Evolutionary conservation across 78 protist species (phyloP), one percentile per base, ranked within the genome.

Genomic region (Guillardia theta): DNA sequence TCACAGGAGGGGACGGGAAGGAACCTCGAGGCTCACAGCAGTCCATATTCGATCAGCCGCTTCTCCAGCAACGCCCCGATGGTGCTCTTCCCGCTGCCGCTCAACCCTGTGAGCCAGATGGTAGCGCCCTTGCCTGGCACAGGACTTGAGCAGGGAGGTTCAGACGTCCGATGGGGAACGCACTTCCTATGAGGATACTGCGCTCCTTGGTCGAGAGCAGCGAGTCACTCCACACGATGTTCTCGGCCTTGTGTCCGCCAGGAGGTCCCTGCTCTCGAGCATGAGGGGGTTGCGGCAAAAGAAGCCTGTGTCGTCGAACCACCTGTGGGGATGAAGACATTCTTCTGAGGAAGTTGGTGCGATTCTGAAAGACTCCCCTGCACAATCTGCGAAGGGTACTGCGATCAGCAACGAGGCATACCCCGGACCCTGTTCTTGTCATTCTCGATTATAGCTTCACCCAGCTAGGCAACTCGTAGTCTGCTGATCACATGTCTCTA

Each of bases 101-200:
- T 30, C 43, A 94, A 80, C 43, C 95, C 95, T 2, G 95, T 94
- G 62, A 94, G 3, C 95, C 95, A 94, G 77, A 94, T 50, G 76
- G 95, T 94, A 9, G 94, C 94, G 33, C 94, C 94, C 33, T 43
- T 24, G 83, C 70, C 58, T 50, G 58, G 58, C 30, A 50, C 30
- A 50, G 58, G 58, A 50, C 30, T 19, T 10, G 58, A 50, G 58
- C 10, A 15, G 58, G 15, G 58, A 50, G 58, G 58, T 19, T 10
- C 10, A 15, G 58, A 50, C 30, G 58, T 10, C 10, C 10, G 58
- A 50, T 50, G 58, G 58, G 58, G 58, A 50, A 15, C 58, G 58
- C 15, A 50, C 58, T 27, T 1, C 70, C 70, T 1, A 30, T 27
- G 6, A 58, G 70, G 27, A 30, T 30, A 6, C 39, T 58, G 70